phyloP scores from a whole-genome alignment of 148 eudicot genomes.

The Camellia japonica region DNA sequence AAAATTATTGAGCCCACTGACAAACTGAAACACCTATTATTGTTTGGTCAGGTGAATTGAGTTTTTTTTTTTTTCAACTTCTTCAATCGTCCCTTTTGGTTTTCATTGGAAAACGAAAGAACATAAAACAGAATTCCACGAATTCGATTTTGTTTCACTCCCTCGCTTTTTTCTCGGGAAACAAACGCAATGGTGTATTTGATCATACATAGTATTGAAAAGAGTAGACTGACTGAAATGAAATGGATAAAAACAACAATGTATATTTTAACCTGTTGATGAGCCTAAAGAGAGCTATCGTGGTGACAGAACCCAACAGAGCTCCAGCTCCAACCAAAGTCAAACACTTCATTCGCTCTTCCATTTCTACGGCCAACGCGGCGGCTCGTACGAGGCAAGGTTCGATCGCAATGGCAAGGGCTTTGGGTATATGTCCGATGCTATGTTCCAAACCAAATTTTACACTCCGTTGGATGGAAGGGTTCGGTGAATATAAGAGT shows the following conservation, averaged over 20 bases:
- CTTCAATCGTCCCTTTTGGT: too few relatives aligned
- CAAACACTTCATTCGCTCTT: conserved; percentile 51
- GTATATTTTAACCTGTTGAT: conserved; percentile 40
- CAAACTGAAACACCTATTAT: background rate
- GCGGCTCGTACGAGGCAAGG: background rate
- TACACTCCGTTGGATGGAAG: too few relatives aligned
- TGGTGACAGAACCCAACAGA: conserved; percentile 73
- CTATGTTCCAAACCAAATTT: too few relatives aligned
- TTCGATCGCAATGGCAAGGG: background rate
- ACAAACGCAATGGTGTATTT: background rate
- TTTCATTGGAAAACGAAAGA: background rate
- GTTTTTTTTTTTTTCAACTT: background rate
- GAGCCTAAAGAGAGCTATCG: conserved; percentile 63
- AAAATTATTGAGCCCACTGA: background rate
- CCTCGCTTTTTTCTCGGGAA: background rate
- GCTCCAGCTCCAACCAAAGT: conserved; percentile 77
- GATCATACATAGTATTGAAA: background rate
- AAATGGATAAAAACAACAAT: background rate
- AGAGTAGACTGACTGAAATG: background rate
- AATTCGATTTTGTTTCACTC: background rate
- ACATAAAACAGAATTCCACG: background rate
- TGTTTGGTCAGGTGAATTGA: background rate
- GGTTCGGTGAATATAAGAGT: too few relatives aligned
- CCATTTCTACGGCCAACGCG: conserved; percentile 42
- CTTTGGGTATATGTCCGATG: background rate